These are phyloP conservation scores for Telfairia occidentalis DNA, from an alignment of 331 rosid genomes.

Conservation along the genomic window DNA sequence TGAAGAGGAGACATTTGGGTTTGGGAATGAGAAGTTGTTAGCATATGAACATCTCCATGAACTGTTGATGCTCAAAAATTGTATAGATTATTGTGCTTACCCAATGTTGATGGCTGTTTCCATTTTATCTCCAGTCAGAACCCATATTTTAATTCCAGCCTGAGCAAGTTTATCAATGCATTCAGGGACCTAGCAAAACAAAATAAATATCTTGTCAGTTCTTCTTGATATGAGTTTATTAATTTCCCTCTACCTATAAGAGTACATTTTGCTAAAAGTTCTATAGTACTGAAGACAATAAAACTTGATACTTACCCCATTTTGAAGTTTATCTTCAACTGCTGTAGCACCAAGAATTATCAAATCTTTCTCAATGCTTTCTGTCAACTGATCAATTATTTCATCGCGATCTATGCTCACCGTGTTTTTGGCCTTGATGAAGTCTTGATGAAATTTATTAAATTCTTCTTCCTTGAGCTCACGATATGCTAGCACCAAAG, in stretches of 20 bases:
- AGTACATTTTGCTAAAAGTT: neutral
- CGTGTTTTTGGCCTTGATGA: conserved; percentile 65
- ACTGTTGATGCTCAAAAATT: neutral
- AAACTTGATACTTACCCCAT: conserved; percentile 63
- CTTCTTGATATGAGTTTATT: neutral
- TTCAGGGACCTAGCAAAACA: conserved; percentile 68
- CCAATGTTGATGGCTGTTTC: conserved; percentile 98
- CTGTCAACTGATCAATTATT: conserved; percentile 47
- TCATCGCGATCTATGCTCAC: conserved; percentile 68
- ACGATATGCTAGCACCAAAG: conserved; percentile 76
- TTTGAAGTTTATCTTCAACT: conserved; percentile 95
- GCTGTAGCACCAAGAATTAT: conserved; percentile 99
- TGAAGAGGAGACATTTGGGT: conserved; percentile 16
- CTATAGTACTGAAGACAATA: too few species aligned
- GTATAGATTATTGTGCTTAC: conserved; percentile 26
- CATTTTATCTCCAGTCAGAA: conserved; percentile 98
- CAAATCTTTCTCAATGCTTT: conserved; percentile 67
- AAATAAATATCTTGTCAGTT: neutral
- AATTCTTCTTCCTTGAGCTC: conserved; percentile 59
- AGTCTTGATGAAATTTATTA: conserved; percentile 38
- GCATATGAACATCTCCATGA: neutral
- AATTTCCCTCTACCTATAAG: neutral
- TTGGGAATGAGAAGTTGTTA: neutral
- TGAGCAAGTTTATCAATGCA: conserved; percentile 98
- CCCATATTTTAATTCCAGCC: conserved; percentile 98